phyloP scores from a whole-genome alignment of 139 green algal genomes.

The Chlamydomonas applanata region DNA sequence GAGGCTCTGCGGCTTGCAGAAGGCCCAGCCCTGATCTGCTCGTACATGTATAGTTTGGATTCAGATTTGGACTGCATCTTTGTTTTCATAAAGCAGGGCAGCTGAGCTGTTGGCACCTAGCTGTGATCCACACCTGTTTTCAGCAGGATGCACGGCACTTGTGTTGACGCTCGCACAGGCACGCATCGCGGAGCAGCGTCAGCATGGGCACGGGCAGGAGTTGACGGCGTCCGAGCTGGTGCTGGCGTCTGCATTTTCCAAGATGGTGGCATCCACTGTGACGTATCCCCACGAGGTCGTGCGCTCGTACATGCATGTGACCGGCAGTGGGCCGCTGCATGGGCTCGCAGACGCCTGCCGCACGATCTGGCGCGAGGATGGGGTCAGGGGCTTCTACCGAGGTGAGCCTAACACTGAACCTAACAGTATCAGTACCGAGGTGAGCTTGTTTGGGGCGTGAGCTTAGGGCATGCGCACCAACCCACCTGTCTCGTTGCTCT shows the following conservation, averaged over 20 bases:
- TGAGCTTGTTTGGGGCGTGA: no score
- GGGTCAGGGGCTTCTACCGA: constrained; percentile 68
- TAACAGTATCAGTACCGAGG: no score
- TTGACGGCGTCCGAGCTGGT: constrained; percentile 72
- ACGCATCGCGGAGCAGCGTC: not conserved
- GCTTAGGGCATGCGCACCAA: no score
- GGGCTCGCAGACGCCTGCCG: constrained; percentile 48
- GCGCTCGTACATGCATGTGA: constrained; percentile 89
- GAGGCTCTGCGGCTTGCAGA: not conserved
- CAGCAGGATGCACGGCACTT: no score
- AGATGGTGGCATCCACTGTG: constrained; percentile 92
- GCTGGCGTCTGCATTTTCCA: constrained; percentile 75
- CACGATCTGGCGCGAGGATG: constrained; percentile 57
- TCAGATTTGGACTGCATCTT: not conserved
- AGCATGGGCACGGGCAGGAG: constrained; percentile 10
- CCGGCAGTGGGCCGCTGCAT: constrained; percentile 66
- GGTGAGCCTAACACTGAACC: constrained; percentile 54
- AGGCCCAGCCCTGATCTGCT: not conserved
- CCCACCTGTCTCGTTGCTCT: no score
- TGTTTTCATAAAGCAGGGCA: not conserved
- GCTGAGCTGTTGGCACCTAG: no score
- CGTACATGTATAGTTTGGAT: not conserved
- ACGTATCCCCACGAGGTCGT: constrained; percentile 99
- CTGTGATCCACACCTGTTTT: no score
- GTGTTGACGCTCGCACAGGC: no score